Evolutionary conservation across 2,329 filamentous ascomycete genomes (phyloP).

Genomic region (Trichoderma koningiopsis): DNA sequence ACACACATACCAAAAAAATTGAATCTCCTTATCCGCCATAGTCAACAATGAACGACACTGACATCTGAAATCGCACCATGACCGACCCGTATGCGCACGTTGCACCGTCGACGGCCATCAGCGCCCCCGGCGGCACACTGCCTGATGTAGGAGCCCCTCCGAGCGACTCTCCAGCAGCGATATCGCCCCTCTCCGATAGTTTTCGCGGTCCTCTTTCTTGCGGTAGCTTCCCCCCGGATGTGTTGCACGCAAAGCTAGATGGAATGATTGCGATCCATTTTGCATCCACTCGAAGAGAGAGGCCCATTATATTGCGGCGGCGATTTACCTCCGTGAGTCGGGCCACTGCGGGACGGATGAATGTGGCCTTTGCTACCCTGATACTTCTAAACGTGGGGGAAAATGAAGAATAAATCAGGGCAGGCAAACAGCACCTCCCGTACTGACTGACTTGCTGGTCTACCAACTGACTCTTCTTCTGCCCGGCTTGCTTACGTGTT

Average conservation of each 20-base stretch:
- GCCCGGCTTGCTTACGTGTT: neutral
- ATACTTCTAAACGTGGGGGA: constrained; percentile 4
- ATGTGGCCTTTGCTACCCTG: neutral
- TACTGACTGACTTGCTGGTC: neutral
- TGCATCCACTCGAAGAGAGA: neutral
- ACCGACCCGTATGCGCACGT: neutral
- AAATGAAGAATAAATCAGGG: neutral
- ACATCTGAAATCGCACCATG: neutral
- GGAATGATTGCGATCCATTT: neutral
- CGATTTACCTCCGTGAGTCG: constrained; percentile 12
- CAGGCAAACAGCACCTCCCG: neutral
- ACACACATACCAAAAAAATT: neutral
- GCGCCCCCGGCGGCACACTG: neutral
- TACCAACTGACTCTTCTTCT: neutral
- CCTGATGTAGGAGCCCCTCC: constrained; percentile 1
- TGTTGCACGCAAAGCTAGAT: neutral
- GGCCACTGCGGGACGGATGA: neutral
- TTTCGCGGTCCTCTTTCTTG: neutral
- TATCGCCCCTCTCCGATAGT: neutral
- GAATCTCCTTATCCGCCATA: neutral
- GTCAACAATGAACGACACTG: neutral
- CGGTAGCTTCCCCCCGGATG: constrained; percentile 11
- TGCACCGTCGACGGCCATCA: neutral
- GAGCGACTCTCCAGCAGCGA: constrained; percentile 2
- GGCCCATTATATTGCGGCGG: neutral